These are phyloP conservation scores for Prunus armeniaca DNA, from an alignment of 306 rosid genomes.

Conservation along the genomic window DNA sequence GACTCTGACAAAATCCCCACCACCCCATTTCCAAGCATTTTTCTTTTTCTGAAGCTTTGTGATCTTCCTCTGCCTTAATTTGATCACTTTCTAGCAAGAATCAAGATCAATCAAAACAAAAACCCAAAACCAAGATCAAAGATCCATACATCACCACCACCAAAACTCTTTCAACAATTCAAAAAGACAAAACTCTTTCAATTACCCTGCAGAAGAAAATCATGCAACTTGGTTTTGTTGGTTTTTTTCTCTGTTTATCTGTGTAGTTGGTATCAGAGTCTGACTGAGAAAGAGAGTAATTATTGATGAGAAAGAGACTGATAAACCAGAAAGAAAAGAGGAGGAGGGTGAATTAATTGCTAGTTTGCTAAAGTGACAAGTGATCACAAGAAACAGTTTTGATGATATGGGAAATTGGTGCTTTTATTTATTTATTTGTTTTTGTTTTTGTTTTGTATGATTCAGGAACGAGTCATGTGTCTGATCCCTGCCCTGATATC, in stretches of 20 bases:
- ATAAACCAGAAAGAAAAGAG: neutral
- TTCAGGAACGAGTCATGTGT: neutral
- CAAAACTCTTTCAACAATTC: neutral
- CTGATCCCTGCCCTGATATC: neutral
- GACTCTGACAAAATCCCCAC: constrained; percentile 85
- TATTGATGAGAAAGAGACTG: neutral
- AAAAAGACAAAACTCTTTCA: neutral
- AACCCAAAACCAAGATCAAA: neutral
- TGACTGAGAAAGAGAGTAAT: neutral
- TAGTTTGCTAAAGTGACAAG: neutral
- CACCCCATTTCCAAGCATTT: constrained; percentile 87
- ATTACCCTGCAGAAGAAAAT: neutral
- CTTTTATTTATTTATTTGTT: neutral
- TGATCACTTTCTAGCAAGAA: no score
- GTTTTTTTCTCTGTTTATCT: no score
- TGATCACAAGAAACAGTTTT: neutral
- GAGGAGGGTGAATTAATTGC: neutral
- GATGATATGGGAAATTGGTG: neutral
- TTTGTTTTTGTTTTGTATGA: neutral
- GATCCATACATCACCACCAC: neutral
- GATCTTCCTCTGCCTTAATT: no score
- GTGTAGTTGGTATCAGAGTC: neutral
- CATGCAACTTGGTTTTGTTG: neutral
- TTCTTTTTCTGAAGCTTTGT: neutral
- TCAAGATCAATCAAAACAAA: neutral